Percentiles rank a stretch among this genome's conserved stretches.
Conservation (phyloP, 2,329 filamentous ascomycete genomes). For the Stachybotrys elegans region DNA sequence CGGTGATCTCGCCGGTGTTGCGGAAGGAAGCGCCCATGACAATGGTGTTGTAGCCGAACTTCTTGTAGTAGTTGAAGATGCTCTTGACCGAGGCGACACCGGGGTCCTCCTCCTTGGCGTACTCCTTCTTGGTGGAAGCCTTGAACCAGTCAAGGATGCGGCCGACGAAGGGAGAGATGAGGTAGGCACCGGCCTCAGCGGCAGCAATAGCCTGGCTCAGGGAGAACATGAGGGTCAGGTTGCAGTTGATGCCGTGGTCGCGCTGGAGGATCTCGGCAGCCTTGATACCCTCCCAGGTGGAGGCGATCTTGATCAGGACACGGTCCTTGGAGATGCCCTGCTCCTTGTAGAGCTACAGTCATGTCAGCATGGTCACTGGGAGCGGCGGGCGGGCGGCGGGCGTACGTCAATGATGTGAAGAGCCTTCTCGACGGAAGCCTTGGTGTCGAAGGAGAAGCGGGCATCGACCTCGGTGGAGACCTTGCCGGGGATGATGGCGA, state of each 20-base stretch:
- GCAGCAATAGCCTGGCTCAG: constrained; percentile 89
- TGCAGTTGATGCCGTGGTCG: constrained; percentile 95
- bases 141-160: constrained; percentile 99
- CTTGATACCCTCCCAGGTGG: constrained; percentile 99
- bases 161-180: constrained; percentile 98
- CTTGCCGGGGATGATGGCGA: constrained; percentile 95
- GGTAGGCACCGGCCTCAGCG: constrained; percentile 91
- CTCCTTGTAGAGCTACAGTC: constrained; percentile 79
- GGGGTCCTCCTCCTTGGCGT: constrained; percentile 83
- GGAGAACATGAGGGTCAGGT: constrained; percentile 99
- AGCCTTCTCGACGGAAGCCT: constrained; percentile 91
- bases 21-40: constrained; percentile 99
- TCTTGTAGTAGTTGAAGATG: constrained; percentile 99
- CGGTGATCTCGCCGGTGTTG: constrained; percentile 92
- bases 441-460: constrained; percentile 88
- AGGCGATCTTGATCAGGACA: constrained; percentile 96
- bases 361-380: constrained; percentile 3
- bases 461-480: constrained; percentile 99
- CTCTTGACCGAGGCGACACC: constrained; percentile 88
- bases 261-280: constrained; percentile 94
- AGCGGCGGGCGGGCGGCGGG: not conserved
- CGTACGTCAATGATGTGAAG: constrained; percentile 92
- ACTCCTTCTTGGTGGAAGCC: constrained; percentile 90
- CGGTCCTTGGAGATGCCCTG: constrained; percentile 90
- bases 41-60: constrained; percentile 97